Conservation (phyloP, 345 rosid genomes). For the Capsella bursapastoris region DNA sequence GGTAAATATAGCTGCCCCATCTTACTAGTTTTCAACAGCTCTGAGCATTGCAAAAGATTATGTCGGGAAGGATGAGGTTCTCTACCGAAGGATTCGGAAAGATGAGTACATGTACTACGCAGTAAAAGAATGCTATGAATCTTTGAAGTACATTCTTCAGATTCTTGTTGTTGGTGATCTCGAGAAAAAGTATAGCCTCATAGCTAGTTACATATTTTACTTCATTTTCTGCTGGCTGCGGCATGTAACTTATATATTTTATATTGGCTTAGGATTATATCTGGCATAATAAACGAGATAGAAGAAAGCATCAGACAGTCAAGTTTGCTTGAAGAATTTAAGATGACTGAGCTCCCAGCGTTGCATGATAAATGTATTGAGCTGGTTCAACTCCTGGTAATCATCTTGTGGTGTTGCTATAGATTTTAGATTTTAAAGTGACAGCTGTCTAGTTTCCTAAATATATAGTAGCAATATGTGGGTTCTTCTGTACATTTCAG, state of each 20-base stretch:
- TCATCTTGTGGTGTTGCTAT: conserved; percentile 29
- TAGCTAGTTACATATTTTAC: conserved; percentile 7
- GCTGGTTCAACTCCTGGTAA: conserved; percentile 87
- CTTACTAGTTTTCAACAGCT: conserved; percentile 76
- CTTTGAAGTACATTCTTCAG: conserved; percentile 80
- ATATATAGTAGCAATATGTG: conserved; percentile 6
- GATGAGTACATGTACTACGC: conserved; percentile 90
- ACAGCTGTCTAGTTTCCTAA: conserved; percentile 3
- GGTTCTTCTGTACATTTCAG: conserved; percentile 39
- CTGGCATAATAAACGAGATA: conserved; percentile 63
- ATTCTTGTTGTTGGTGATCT: conserved; percentile 76
- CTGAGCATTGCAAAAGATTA: conserved; percentile 85
- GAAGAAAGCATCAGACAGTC: conserved; percentile 72
- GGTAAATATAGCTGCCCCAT: conserved; percentile 46
- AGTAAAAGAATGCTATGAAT: conserved; percentile 85
- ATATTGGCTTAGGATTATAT: conserved; percentile 58
- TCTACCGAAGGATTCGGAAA: conserved; percentile 68
- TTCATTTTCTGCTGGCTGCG: conserved; percentile 28
- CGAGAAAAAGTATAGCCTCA: conserved; percentile 70
- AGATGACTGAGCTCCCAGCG: conserved; percentile 69
- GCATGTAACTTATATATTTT: conserved; percentile 2
- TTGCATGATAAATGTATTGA: conserved; percentile 67
- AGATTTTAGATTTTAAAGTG: conserved; percentile 14
- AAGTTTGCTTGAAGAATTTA: conserved; percentile 73
- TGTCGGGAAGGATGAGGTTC: conserved; percentile 66